These are phyloP conservation scores for Leccinum huronense DNA, from an alignment of 1,284 basidiomycete species.

Conservation along the genomic window DNA sequence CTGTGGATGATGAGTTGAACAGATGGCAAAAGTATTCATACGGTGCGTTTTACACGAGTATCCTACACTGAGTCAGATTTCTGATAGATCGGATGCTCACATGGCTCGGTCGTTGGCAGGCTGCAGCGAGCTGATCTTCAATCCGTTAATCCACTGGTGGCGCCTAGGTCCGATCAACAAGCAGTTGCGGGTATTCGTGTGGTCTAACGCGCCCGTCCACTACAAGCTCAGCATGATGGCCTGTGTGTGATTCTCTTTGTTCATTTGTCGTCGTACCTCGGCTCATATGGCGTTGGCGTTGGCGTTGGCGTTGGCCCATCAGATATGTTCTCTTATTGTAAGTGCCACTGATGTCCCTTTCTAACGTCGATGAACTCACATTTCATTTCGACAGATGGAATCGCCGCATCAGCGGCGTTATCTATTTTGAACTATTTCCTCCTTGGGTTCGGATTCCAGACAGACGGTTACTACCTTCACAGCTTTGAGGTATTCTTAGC, in stretches of 20 bases:
- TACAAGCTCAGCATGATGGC: constrained; percentile 80
- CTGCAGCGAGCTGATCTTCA: constrained; percentile 71
- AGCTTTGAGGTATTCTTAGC: constrained; percentile 77
- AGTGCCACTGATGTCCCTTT: constrained; percentile 17
- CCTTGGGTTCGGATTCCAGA: constrained; percentile 59
- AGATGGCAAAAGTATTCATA: constrained; percentile 88
- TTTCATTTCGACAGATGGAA: constrained; percentile 53
- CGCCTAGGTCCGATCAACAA: constrained; percentile 71
- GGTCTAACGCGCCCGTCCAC: constrained; percentile 73
- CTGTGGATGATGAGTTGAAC: constrained; percentile 77
- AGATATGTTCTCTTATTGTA: constrained; percentile 86
- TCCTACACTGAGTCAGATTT: constrained; percentile 18
- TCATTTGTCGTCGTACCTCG: not conserved
- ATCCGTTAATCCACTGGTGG: constrained; percentile 73
- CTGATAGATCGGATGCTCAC: constrained; percentile 4
- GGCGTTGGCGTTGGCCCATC: constrained; percentile 19
- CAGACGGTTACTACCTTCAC: constrained; percentile 70
- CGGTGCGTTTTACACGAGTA: constrained; percentile 50
- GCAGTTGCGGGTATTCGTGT: constrained; percentile 72
- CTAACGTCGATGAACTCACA: not conserved
- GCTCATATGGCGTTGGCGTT: constrained; percentile 11
- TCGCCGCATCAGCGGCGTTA: constrained; percentile 64
- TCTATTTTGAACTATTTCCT: constrained; percentile 71
- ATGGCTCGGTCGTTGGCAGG: constrained; percentile 25
- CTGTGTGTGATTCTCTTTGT: constrained; percentile 50